Conservation (phyloP, 176 grass and related monocot species). For the Coix lacrymajobi region DNA sequence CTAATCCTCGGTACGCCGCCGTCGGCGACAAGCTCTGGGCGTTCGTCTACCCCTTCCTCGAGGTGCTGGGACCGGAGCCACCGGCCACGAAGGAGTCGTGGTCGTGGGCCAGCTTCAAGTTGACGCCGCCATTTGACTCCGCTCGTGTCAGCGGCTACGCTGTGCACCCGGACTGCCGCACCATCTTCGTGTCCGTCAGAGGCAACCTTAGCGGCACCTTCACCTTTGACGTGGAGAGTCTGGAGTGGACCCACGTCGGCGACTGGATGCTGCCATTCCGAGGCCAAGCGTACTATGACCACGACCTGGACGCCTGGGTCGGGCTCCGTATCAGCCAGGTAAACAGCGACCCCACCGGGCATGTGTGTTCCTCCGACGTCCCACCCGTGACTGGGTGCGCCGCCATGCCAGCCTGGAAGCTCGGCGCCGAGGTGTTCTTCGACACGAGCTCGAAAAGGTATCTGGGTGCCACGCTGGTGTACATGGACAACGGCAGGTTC, state of each 20-base stretch:
- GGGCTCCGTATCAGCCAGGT: not conserved
- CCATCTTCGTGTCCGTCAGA: not conserved
- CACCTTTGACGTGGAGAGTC: not conserved
- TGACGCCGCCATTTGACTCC: not conserved
- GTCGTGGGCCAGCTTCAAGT: not conserved
- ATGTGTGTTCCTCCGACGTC: not conserved
- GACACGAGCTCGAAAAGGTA: not conserved
- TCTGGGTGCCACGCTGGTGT: not conserved
- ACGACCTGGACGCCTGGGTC: not conserved
- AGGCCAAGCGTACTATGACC: not conserved
- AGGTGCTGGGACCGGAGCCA: not conserved
- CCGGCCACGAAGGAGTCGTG: not conserved
- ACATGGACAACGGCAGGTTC: not conserved
- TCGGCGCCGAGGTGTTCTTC: not conserved
- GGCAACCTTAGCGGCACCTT: not conserved
- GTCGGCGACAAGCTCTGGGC: not conserved
- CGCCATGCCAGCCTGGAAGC: not conserved
- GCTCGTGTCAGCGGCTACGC: not conserved
- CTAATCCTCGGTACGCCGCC: not conserved
- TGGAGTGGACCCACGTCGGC: not conserved
- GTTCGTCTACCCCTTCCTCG: not conserved
- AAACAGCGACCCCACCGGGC: too few relatives aligned
- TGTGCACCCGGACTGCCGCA: not conserved
- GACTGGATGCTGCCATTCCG: not conserved
- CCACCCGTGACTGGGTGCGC: not conserved